These are phyloP conservation scores for Carallia brachiata DNA, from an alignment of 345 rosid genomes.

Conservation along the genomic window DNA sequence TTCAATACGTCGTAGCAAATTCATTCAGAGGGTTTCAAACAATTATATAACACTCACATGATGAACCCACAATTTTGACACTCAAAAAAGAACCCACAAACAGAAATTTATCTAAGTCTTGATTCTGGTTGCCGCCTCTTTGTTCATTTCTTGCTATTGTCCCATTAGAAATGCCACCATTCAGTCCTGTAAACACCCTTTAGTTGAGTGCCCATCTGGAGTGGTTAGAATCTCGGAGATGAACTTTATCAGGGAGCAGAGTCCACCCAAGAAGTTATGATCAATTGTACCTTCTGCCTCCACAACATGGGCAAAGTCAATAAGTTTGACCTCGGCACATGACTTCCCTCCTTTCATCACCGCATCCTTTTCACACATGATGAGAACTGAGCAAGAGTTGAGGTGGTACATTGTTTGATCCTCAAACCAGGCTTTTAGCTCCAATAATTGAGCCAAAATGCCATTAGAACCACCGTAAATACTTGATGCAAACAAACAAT, in stretches of 20 bases:
- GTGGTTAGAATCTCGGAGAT: slow-evolving; percentile 56
- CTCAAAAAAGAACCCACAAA: background rate
- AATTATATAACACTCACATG: background rate
- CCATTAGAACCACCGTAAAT: slow-evolving; percentile 66
- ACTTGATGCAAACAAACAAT: slow-evolving; percentile 51
- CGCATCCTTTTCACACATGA: slow-evolving; percentile 61
- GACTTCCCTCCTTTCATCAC: slow-evolving; percentile 33
- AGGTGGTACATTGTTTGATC: slow-evolving; percentile 80
- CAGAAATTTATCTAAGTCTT: background rate
- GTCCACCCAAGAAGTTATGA: slow-evolving; percentile 95
- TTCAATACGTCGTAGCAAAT: background rate
- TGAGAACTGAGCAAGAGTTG: slow-evolving; percentile 78
- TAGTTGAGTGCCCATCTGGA: slow-evolving; percentile 39
- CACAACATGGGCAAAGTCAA: slow-evolving; percentile 90
- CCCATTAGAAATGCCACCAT: slow-evolving; percentile 15
- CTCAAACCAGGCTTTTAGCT: slow-evolving; percentile 93
- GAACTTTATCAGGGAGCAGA: slow-evolving; percentile 81
- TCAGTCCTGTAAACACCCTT: slow-evolving; percentile 15
- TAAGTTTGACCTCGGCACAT: slow-evolving; percentile 57
- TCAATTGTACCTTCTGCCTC: slow-evolving; percentile 86
- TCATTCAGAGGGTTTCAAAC: background rate
- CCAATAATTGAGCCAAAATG: slow-evolving; percentile 68
- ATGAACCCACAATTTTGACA: background rate
- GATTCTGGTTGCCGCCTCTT: background rate
- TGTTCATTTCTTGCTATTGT: slow-evolving; percentile 12